A percentile compares a stretch with the other conserved stretches of the same genome.
Conservation (phyloP, 192 early-diverging fungal genomes). For the Pilaira anomala region DNA sequence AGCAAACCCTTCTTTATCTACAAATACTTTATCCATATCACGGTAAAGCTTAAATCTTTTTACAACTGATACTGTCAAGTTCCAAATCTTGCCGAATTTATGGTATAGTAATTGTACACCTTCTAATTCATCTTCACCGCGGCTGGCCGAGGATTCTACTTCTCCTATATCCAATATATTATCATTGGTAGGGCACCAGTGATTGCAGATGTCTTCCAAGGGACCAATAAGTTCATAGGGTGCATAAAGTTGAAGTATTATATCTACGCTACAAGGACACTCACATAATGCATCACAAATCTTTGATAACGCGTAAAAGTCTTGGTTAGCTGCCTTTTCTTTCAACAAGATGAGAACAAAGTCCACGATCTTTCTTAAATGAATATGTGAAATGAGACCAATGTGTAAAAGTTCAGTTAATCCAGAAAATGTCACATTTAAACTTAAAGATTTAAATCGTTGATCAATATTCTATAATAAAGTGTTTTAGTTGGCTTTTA, state of each 20-base stretch:
- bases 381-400: constrained; percentile 26
- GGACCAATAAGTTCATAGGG: constrained; percentile 27
- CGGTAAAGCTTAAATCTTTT: constrained; percentile 28
- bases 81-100: constrained; percentile 34
- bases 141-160: neutral
- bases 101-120: constrained; percentile 24
- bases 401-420: constrained; percentile 27
- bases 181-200: constrained; percentile 24
- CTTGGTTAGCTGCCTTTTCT: constrained; percentile 9
- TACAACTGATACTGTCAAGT: constrained; percentile 17
- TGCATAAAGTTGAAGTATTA: constrained; percentile 32
- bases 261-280: constrained; percentile 30
- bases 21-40: constrained; percentile 19
- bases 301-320: constrained; percentile 21
- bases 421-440: constrained; percentile 4
- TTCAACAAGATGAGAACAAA: constrained; percentile 31
- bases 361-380: constrained; percentile 23
- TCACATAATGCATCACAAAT: constrained; percentile 27
- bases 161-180: neutral
- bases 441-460: constrained; percentile 20
- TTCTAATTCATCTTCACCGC: constrained; percentile 24
- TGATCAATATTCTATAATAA: constrained; percentile 28
- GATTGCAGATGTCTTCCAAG: constrained; percentile 30
- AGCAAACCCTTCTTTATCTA: constrained; percentile 18
- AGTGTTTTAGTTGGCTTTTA: neutral